Base-by-base conservation (phyloP, 2,329 filamentous ascomycete species). In the Beauveria varroae region DNA sequence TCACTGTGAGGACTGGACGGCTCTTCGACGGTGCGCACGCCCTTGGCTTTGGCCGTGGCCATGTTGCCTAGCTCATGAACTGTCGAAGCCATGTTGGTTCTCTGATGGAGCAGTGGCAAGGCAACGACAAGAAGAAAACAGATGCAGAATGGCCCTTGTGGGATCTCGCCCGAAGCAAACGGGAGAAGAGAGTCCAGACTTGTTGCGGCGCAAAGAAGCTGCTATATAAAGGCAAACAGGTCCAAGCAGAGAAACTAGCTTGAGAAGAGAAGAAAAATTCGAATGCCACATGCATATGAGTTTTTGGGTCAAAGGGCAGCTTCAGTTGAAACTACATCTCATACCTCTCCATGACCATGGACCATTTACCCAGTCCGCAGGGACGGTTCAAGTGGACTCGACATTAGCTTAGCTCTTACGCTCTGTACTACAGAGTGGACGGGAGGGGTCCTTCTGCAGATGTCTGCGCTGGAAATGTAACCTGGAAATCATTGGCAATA, bases 31-130 rank as follows among this genome's bases (percentile, higher is more conserved):
- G 24, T 22, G 6, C 52, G 59, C 41, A 53, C 40, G 37, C 51
- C 44, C 24, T 55, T 61, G 52, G 52, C 52, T 6, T 44, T 50
- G 44, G 59, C 59, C 22, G 44, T 26, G 34, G 59, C 51, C 59
- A 61, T 50, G 24, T 61, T 61, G 52, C 59, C 59, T 4, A 61
- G 46, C 14, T 61, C 59, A 18, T 61, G 52, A 14, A 34, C n/a
- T 3, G 49, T 60, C 14, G 47, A 34, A 24, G 44, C 5, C 57
- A 60, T 60, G 18, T 9, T 28, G 34, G 16, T 9, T 30, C 3
- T 50, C 12, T 28, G 47, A 18, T 50, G 24, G 18, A 50, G 22
- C 5, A 24, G 46, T 28, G 22, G 46, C 12, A 16, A 16, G 10
- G 28, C 10, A 30, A 30, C 28, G 28, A 30, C 28, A 37, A n/a